Evolutionary conservation across 2,329 filamentous ascomycete species (phyloP).

Genomic region (Stemphylium vesicarium): DNA sequence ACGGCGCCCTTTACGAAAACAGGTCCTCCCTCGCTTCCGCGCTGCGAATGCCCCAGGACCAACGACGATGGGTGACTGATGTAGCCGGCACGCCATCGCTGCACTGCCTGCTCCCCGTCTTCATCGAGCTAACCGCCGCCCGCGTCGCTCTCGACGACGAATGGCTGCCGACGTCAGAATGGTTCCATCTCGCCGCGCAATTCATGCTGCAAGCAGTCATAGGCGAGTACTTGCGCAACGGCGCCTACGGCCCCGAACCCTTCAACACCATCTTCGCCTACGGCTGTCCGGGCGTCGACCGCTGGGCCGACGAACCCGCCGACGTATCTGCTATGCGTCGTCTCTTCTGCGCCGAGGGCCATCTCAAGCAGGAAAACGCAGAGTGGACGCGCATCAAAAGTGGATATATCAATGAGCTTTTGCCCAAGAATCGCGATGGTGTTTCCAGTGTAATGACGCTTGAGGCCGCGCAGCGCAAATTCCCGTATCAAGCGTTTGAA

Average conservation of each 20-base stretch:
- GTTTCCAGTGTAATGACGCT: slow-evolving; percentile 25
- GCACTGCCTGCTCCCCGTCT: slow-evolving; percentile 55
- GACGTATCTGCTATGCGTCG: slow-evolving; percentile 41
- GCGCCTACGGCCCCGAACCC: slow-evolving; percentile 43
- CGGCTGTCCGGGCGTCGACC: slow-evolving; percentile 43
- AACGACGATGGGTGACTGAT: slow-evolving; percentile 35
- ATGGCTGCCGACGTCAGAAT: slow-evolving; percentile 46
- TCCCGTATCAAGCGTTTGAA: slow-evolving; percentile 50
- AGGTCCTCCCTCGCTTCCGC: slow-evolving; percentile 32
- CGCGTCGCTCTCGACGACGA: slow-evolving; percentile 41
- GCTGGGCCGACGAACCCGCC: slow-evolving; percentile 29
- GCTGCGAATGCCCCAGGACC: slow-evolving; percentile 34
- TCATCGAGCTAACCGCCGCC: slow-evolving; percentile 59
- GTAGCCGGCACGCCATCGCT: slow-evolving; percentile 48
- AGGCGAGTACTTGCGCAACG: slow-evolving; percentile 55
- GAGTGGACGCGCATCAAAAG: slow-evolving; percentile 48
- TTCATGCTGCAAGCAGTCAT: slow-evolving; percentile 60
- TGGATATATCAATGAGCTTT: slow-evolving; percentile 41
- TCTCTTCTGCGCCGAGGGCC: slow-evolving; percentile 45
- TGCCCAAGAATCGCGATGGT: background rate
- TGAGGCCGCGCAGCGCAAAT: slow-evolving; percentile 37
- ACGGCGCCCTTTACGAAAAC: slow-evolving; percentile 37
- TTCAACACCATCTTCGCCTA: slow-evolving; percentile 56
- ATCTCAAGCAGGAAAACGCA: slow-evolving; percentile 33
- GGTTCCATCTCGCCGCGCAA: slow-evolving; percentile 55